A percentile compares a stretch with the other conserved stretches of the same genome.
Evolutionary conservation across 139 green algal species (phyloP).

Genomic region (Tetradesmus lagerheimii): DNA sequence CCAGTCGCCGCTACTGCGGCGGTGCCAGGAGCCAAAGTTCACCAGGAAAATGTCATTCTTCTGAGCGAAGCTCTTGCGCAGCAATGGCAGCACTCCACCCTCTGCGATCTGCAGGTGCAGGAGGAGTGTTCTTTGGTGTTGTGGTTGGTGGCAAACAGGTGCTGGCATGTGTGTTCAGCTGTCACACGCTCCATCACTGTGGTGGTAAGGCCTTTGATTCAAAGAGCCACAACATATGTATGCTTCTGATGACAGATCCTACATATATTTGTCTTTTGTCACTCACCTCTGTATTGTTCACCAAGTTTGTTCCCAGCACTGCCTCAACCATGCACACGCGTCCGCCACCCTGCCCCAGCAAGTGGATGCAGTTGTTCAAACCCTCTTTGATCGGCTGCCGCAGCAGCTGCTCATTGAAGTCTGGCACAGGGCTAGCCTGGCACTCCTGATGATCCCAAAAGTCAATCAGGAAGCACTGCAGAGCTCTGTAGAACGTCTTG

Average conservation of each 20-base stretch:
- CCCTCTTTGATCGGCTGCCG: background rate
- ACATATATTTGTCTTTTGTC: background rate
- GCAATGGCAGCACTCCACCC: conserved; percentile 6
- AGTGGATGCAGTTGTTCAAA: conserved; percentile 17
- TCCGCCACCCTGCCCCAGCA: background rate
- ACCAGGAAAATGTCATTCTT: conserved; percentile 20
- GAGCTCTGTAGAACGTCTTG: background rate
- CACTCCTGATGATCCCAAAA: conserved; percentile 28
- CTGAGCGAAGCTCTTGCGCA: conserved; percentile 13
- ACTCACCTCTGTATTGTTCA: conserved; percentile 11
- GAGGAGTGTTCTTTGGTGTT: background rate
- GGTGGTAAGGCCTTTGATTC: too few relatives aligned
- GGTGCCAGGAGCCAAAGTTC: conserved; percentile 21
- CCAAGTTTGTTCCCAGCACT: conserved; percentile 20
- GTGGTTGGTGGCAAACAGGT: too few relatives aligned
- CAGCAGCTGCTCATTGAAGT: background rate
- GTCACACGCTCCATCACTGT: too few relatives aligned
- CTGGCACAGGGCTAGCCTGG: background rate
- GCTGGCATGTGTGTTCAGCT: too few relatives aligned
- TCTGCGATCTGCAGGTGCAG: background rate
- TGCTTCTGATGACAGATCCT: too few relatives aligned
- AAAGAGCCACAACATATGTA: too few relatives aligned
- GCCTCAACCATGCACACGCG: conserved; percentile 9
- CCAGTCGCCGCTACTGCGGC: background rate
- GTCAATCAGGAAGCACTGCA: conserved; percentile 41